Base-by-base conservation (phyloP, 2,329 filamentous ascomycete species). In the Lasiodiplodia theobromae region DNA sequence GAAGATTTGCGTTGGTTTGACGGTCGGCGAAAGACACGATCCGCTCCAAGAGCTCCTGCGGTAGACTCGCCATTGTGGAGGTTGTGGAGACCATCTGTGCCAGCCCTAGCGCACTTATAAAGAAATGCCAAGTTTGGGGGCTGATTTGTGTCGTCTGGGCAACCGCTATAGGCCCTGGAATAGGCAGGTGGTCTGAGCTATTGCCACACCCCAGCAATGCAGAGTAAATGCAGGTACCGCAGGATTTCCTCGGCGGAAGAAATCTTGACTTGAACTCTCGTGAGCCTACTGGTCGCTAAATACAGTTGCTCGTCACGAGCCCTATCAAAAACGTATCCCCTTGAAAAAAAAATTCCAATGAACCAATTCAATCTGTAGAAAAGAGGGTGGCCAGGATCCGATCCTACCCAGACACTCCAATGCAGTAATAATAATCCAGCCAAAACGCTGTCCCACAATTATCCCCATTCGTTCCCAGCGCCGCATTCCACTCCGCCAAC, bases 401-500 rank as follows among this genome's bases (percentile, higher is more conserved):
- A 60, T 28, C 6, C n/a, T 23, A 28, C 4, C 37, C 37, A 21
- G 34, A n/a, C 11, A 67, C 57, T n/a, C 58, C 62, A 5, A 68
- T 60, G 18, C 69, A 71, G 21, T 69, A 69, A 14, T 63, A 40
- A 23, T 68, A 66, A 34, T 69, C 69, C 8, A 68, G 18, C 72
- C 72, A 72, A 16, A 73, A 69, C 5, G 25, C 25, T 21, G 49
- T 62, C 11, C 53, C 58, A 58, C 71, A 73, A 40, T 74, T 69
- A 10, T 68, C 52, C 25, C 52, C 52, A 34, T 54, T 54, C 25
- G 25, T 57, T 14, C 70, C 66, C 23, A 74, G 69, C n/a, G 67
- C 68, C 23, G 70, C 66, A 49, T 74, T 73, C 57, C 69, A 73
- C 31, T 23, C 37, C 16, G 66, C 72, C 49, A 74, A 72, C 56